Evolutionary conservation across 2,329 filamentous ascomycete genomes (phyloP).

Genomic region (Endoconidiophora laricicola): DNA sequence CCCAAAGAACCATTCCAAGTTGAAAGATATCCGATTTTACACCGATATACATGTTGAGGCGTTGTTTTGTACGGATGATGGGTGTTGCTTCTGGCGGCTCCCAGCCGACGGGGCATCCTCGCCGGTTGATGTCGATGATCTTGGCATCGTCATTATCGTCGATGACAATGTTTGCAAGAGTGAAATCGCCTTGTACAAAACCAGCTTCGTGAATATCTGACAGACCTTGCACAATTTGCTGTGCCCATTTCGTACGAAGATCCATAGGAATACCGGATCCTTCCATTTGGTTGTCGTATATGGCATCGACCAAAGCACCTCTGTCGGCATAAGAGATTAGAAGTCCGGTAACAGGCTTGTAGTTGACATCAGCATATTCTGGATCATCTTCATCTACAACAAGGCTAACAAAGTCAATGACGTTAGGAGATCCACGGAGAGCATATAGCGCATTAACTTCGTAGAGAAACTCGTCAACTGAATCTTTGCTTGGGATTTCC

Average conservation of each 20-base stretch:
- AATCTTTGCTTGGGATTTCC: constrained; percentile 90
- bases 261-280: constrained; percentile 44
- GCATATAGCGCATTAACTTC: constrained; percentile 88
- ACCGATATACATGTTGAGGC: constrained; percentile 92
- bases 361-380: constrained; percentile 19
- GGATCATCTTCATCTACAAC: constrained; percentile 73
- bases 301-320: constrained; percentile 76
- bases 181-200: constrained; percentile 96
- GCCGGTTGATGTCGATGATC: constrained; percentile 95
- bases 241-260: constrained; percentile 71
- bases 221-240: constrained; percentile 76
- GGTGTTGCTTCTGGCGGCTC: constrained; percentile 81
- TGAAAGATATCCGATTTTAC: constrained; percentile 96
- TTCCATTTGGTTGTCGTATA: constrained; percentile 49
- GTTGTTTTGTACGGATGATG: constrained; percentile 73
- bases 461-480: constrained; percentile 90
- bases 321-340: constrained; percentile 76
- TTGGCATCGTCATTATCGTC: constrained; percentile 71
- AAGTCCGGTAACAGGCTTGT: constrained; percentile 64
- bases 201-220: constrained; percentile 89
- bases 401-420: constrained; percentile 76
- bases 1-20: constrained; percentile 94
- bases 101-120: constrained; percentile 96
- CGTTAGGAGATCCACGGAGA: constrained; percentile 53
- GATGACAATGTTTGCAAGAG: constrained; percentile 90